Evolutionary conservation across 2,329 filamentous ascomycete genomes (phyloP), one percentile per base, ranked within the genome.

Genomic region (Fusarium equiseti): DNA sequence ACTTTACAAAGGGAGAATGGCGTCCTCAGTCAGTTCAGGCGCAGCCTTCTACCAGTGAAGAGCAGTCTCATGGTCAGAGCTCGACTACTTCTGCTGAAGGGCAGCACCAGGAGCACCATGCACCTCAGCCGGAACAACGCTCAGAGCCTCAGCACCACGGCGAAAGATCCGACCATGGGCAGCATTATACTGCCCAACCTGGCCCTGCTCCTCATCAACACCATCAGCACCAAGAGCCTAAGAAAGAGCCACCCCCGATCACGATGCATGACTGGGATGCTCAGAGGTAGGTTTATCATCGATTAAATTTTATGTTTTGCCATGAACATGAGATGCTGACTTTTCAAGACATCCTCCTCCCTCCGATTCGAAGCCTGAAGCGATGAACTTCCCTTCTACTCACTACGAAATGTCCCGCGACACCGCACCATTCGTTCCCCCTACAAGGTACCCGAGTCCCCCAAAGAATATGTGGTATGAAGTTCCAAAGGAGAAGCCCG

Each of bases 401-500:
- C 89, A 89, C 59, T 98, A 98, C 80, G 86, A 88, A 60, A 98
- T 98, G 91, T 97, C 92, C 59, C 88, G 87, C 59, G 92, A 95
- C 78, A 85, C 86, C 20, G 81, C 89, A 35, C 89, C 92, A 12
- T 98, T 97, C 80, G 87, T 93, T 57, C 88, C 95, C 32, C 95
- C 95, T 20, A 81, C 84, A 64, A 86, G 88, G 56, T 96, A 97
- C 76, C 93, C 95, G 5, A 92, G 93, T 76, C 93, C 94, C 20
- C 94, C 95, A 0, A 92, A 87, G 79, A 88, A 95, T 76, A 95
- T 97, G 93, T 96, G 91, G 86, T 97, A 96, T 78, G 85, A 95
- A 74, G 87, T 97, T 38, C 94, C 94, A 8, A 89, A 86, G 68
- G 86, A 88, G 63, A 83, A 84, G 20, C 88, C 89, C 24, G 85